A percentile compares a stretch with the other conserved stretches of the same genome.
Conservation (phyloP, 345 rosid genomes). For the Clausena lansium region DNA sequence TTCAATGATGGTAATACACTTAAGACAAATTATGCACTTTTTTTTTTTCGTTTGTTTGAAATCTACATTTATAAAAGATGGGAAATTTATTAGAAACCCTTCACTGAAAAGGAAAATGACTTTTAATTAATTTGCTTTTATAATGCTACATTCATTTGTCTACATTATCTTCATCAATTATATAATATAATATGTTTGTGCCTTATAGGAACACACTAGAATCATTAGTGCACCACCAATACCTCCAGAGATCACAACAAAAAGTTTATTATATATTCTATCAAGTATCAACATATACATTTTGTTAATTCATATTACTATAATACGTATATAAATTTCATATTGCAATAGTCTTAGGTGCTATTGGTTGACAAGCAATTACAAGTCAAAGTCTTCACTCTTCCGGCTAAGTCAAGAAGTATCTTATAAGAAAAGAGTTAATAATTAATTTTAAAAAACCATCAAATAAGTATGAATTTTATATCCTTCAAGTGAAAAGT, state of each 20-base stretch:
- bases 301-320: not conserved
- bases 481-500: too few species aligned
- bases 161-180: slow-evolving; percentile 8
- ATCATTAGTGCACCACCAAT: slow-evolving; percentile 15
- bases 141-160: not conserved
- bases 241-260: not conserved
- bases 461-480: not conserved
- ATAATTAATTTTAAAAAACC: too few species aligned
- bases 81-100: not conserved
- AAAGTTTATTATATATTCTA: not conserved
- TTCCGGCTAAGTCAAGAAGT: not conserved
- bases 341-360: not conserved
- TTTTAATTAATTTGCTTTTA: not conserved
- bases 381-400: not conserved
- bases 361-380: not conserved
- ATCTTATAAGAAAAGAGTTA: not conserved
- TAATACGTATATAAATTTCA: too few species aligned
- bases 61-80: not conserved
- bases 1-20: not conserved
- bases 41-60: not conserved
- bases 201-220: slow-evolving; percentile 9
- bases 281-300: too few species aligned
- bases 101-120: not conserved
- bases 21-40: not conserved
- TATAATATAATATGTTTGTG: not conserved